Percentiles rank a stretch among this genome's conserved stretches.
These are phyloP conservation scores for Meyerozyma guilliermondii DNA, from an alignment of 1,139 yeast genomes.

Conservation along the genomic window DNA sequence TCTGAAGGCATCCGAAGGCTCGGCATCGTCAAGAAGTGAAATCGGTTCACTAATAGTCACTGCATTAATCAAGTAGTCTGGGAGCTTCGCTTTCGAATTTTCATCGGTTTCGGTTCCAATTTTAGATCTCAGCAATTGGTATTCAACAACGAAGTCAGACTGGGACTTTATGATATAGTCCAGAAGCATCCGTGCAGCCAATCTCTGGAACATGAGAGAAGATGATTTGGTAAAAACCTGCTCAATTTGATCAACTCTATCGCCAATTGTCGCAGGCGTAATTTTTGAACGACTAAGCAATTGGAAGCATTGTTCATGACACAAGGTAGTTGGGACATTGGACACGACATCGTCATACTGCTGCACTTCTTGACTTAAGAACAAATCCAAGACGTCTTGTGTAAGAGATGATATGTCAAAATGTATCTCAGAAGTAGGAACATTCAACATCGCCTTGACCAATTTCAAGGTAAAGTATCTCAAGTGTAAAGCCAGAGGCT, in stretches of 20 bases:
- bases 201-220: slow-evolving; percentile 28
- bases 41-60: slow-evolving; percentile 12
- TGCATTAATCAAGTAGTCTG: slow-evolving; percentile 23
- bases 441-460: slow-evolving; percentile 24
- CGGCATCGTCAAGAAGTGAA: slow-evolving; percentile 27
- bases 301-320: slow-evolving; percentile 30
- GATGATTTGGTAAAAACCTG: slow-evolving; percentile 16
- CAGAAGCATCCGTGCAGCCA: slow-evolving; percentile 32
- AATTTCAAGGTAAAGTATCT: slow-evolving; percentile 45
- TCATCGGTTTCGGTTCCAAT: slow-evolving; percentile 13
- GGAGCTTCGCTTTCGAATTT: slow-evolving; percentile 25
- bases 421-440: slow-evolving; percentile 12
- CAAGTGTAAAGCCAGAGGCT: slow-evolving; percentile 35
- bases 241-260: slow-evolving; percentile 16
- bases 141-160: slow-evolving; percentile 58
- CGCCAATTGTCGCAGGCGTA: slow-evolving; percentile 11
- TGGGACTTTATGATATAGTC: slow-evolving; percentile 35
- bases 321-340: slow-evolving; percentile 29
- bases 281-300: slow-evolving; percentile 16
- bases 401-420: slow-evolving; percentile 12
- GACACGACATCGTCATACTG: slow-evolving; percentile 10
- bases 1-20: slow-evolving; percentile 26
- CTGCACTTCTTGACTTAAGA: slow-evolving; percentile 22
- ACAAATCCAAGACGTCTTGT: slow-evolving; percentile 35
- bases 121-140: slow-evolving; percentile 41